phyloP scores from a whole-genome alignment of 2,329 filamentous ascomycete genomes.

The Claviceps fusiformis region DNA sequence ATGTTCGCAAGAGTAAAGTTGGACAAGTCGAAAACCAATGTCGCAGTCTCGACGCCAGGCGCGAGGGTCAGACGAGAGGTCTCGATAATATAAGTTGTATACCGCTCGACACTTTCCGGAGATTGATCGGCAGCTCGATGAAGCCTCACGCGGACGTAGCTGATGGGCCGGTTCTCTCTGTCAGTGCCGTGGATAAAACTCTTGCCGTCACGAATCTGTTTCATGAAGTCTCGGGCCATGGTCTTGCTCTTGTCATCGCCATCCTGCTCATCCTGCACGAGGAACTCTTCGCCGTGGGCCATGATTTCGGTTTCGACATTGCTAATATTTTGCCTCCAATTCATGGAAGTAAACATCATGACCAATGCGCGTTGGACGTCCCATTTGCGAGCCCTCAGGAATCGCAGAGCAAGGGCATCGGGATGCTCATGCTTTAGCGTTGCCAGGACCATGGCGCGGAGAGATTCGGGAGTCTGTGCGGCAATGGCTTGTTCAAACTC shows the following conservation, averaged over 20 bases:
- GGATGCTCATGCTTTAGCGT: slow-evolving; percentile 18
- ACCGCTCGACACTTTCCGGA: slow-evolving; percentile 21
- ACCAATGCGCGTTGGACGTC: slow-evolving; percentile 24
- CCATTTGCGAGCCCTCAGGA: slow-evolving; percentile 27
- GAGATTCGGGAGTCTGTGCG: slow-evolving; percentile 1
- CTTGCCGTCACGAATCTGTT: slow-evolving; percentile 24
- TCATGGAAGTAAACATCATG: slow-evolving; percentile 24
- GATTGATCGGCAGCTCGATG: slow-evolving; percentile 20
- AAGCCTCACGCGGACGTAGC: slow-evolving; percentile 20
- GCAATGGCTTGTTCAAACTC: slow-evolving; percentile 5
- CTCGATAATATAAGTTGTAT: slow-evolving; percentile 27
- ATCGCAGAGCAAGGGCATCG: slow-evolving; percentile 25
- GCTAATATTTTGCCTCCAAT: slow-evolving; percentile 22
- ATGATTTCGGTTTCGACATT: slow-evolving; percentile 20
- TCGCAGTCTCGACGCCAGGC: slow-evolving; percentile 10
- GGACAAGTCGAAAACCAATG: slow-evolving; percentile 57
- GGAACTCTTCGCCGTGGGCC: slow-evolving; percentile 19
- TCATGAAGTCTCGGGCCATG: slow-evolving; percentile 16
- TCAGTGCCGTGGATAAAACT: slow-evolving; percentile 24
- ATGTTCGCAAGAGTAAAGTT: slow-evolving; percentile 60
- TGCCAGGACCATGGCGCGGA: slow-evolving; percentile 9
- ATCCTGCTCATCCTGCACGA: slow-evolving; percentile 16
- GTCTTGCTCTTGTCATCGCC: slow-evolving; percentile 4
- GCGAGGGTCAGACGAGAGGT: slow-evolving; percentile 10
- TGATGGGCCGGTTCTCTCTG: slow-evolving; percentile 21